Percentiles rank a stretch among this genome's conserved stretches.
Conservation (phyloP, 305 asterid genomes). For the Solanum hybrid region DNA sequence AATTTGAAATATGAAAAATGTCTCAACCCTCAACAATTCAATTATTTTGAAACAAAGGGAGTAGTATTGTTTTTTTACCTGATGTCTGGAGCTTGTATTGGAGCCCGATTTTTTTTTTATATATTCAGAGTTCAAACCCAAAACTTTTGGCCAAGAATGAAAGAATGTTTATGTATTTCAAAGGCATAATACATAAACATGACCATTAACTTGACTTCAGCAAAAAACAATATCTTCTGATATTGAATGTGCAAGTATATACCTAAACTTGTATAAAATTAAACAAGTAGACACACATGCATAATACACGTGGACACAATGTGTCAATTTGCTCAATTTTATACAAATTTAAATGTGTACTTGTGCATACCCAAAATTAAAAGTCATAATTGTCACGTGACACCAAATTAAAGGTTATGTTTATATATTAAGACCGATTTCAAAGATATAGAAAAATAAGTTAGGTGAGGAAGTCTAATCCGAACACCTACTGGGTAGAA, state of each 20-base stretch:
- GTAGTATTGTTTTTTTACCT: background rate
- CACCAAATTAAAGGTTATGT: background rate
- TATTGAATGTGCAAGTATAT: no score
- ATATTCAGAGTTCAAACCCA: background rate
- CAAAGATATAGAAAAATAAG: background rate
- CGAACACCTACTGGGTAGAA: background rate
- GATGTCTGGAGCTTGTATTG: background rate
- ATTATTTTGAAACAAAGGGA: background rate
- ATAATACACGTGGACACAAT: no score
- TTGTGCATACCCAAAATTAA: background rate
- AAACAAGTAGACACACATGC: background rate
- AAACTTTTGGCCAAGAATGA: background rate
- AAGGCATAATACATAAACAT: background rate
- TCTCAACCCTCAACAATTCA: background rate
- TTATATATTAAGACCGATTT: background rate
- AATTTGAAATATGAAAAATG: background rate
- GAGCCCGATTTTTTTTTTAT: background rate
- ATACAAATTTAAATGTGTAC: no score
- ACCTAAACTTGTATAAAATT: background rate
- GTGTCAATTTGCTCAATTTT: no score
- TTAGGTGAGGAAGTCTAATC: background rate
- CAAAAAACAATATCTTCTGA: background rate
- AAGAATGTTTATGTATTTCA: background rate
- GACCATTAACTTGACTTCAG: background rate
- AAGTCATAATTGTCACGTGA: no score